Conservation (phyloP, 2,329 filamentous ascomycete genomes). For the Botrytis deweyae region DNA sequence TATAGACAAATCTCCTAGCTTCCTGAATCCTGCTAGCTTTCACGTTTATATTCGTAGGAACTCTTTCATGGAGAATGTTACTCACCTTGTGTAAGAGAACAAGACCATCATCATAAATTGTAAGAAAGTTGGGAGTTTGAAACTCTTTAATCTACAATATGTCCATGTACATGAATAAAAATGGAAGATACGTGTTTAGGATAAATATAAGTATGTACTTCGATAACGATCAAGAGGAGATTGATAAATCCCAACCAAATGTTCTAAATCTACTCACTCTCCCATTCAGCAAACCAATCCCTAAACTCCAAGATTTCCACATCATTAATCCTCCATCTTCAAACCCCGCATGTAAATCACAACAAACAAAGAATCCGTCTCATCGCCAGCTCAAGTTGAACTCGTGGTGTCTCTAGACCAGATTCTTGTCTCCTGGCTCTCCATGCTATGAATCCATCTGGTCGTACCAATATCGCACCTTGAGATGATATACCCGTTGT, state of each 20-base stretch:
- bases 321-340: not conserved
- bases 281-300: not conserved
- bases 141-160: not conserved
- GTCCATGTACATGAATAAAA: not conserved
- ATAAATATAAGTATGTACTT: not conserved
- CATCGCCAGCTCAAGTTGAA: not conserved
- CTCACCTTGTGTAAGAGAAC: not conserved
- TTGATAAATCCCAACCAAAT: not conserved
- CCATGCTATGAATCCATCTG: slow-evolving; percentile 42
- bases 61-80: not conserved
- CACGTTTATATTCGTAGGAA: not conserved
- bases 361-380: not conserved
- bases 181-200: not conserved
- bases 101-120: not conserved
- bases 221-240: not conserved
- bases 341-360: not conserved
- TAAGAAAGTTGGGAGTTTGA: not conserved
- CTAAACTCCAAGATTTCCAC: not conserved
- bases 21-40: not conserved
- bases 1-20: not conserved
- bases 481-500: slow-evolving; percentile 35
- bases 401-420: not conserved
- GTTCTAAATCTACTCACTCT: not conserved
- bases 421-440: slow-evolving; percentile 18
- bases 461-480: slow-evolving; percentile 40